Evolutionary conservation across 208 protist genomes (phyloP).

Genomic region (Trypanosomatidae sp.): DNA sequence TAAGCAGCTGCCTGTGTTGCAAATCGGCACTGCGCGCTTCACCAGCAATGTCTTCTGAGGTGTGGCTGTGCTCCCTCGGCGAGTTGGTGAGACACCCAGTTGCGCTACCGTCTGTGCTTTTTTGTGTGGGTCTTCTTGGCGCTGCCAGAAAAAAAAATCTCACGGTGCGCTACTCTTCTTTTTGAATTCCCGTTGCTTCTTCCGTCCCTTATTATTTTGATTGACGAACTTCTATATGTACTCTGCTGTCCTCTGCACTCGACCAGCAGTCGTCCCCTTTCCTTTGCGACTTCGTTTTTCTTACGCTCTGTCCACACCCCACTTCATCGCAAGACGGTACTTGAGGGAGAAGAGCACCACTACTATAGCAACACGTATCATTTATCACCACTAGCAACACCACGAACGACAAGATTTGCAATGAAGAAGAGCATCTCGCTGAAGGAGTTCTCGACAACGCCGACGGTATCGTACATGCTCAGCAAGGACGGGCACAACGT

Average conservation of each 20-base stretch:
- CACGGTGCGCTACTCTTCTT: neutral
- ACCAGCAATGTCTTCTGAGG: too few relatives aligned
- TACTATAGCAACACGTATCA: neutral
- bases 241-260: neutral
- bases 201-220: too few relatives aligned
- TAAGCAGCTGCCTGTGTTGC: too few relatives aligned
- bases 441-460: conserved; percentile 91
- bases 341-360: too few relatives aligned
- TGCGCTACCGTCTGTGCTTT: too few relatives aligned
- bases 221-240: neutral
- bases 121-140: too few relatives aligned
- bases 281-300: neutral
- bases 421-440: conserved; percentile 92
- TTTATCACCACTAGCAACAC: neutral
- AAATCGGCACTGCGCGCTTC: too few relatives aligned
- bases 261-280: neutral
- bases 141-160: neutral
- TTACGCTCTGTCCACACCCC: too few relatives aligned
- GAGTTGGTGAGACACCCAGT: too few relatives aligned
- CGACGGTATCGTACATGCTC: conserved; percentile 90
- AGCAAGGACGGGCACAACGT: conserved; percentile 89
- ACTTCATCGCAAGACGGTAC: too few relatives aligned
- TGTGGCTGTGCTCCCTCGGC: too few relatives aligned
- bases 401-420: neutral
- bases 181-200: neutral